phyloP scores from a whole-genome alignment of 1,139 yeast species.

The Pichia norvegensis region DNA sequence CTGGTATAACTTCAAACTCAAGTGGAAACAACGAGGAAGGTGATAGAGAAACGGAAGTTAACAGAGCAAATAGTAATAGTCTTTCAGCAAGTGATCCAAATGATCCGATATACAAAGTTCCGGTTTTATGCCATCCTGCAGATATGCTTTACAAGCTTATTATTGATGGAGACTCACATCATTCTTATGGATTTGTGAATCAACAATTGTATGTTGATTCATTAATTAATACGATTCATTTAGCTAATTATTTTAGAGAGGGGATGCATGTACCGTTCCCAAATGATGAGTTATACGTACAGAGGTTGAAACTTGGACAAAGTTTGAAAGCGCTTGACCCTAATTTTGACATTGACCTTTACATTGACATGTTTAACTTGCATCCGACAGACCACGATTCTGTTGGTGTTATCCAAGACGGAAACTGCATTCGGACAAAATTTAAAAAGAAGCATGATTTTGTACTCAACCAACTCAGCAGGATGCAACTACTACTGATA shows the following conservation, averaged over 20 bases:
- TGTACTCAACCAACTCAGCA: slow-evolving; percentile 17
- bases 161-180: slow-evolving; percentile 14
- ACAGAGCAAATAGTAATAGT: neutral
- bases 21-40: neutral
- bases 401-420: slow-evolving; percentile 18
- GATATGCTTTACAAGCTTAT: slow-evolving; percentile 19
- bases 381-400: neutral
- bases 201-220: slow-evolving; percentile 14
- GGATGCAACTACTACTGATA: slow-evolving; percentile 19
- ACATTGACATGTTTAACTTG: slow-evolving; percentile 8
- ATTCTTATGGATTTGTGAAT: slow-evolving; percentile 17
- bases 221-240: slow-evolving; percentile 16
- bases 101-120: slow-evolving; percentile 6
- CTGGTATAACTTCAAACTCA: too few relatives aligned
- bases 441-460: slow-evolving; percentile 23
- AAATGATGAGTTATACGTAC: neutral
- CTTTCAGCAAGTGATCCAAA: neutral
- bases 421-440: slow-evolving; percentile 23
- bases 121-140: slow-evolving; percentile 18
- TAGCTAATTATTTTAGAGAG: slow-evolving; percentile 21
- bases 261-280: slow-evolving; percentile 14
- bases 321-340: slow-evolving; percentile 14
- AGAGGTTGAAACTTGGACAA: slow-evolving; percentile 6
- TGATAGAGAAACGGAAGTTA: neutral
- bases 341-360: slow-evolving; percentile 14